These are phyloP conservation scores for Magnolia kwangsiensis DNA, from an alignment of 164 flowering plant genomes.

Conservation along the genomic window DNA sequence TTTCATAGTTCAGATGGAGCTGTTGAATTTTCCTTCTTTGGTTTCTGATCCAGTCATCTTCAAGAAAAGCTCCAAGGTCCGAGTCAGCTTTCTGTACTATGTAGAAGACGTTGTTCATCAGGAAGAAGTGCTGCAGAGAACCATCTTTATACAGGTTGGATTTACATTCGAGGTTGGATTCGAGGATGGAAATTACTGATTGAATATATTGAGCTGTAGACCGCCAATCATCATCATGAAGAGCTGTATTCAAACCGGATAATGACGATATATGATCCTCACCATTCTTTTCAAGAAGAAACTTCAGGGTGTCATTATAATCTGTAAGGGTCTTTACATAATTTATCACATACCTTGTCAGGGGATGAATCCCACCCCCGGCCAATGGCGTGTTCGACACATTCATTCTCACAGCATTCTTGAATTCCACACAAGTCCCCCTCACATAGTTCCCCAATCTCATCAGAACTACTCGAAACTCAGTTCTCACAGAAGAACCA, in stretches of 20 bases:
- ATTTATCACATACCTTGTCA: slow-evolving; percentile 84
- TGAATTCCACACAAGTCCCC: slow-evolving; percentile 57
- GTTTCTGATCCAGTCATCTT: slow-evolving; percentile 64
- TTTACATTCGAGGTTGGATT: slow-evolving; percentile 43
- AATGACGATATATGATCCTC: slow-evolving; percentile 19
- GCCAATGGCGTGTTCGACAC: slow-evolving; percentile 49
- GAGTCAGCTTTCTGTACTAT: slow-evolving; percentile 68
- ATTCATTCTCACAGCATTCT: slow-evolving; percentile 54
- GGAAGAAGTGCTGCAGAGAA: slow-evolving; percentile 50
- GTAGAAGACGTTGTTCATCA: slow-evolving; percentile 77
- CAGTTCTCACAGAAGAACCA: slow-evolving; percentile 42
- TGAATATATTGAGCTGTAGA: slow-evolving; percentile 36
- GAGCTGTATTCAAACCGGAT: slow-evolving; percentile 24
- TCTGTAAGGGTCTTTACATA: slow-evolving; percentile 54
- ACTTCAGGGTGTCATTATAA: slow-evolving; percentile 48
- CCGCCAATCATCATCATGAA: slow-evolving; percentile 27
- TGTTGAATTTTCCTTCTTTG: slow-evolving; percentile 60
- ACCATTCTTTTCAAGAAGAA: slow-evolving; percentile 37
- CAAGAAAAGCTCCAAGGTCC: slow-evolving; percentile 51
- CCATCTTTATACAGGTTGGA: slow-evolving; percentile 52
- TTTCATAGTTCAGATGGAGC: slow-evolving; percentile 58
- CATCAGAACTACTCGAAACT: slow-evolving; percentile 47
- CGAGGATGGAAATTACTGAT: slow-evolving; percentile 34
- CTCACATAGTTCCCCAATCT: slow-evolving; percentile 61
- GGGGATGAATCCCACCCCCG: slow-evolving; percentile 74